A percentile compares a stretch with the other conserved stretches of the same genome.
phyloP scores from a whole-genome alignment of 2,329 filamentous ascomycete species.

The Microthyrium microscopicum region DNA sequence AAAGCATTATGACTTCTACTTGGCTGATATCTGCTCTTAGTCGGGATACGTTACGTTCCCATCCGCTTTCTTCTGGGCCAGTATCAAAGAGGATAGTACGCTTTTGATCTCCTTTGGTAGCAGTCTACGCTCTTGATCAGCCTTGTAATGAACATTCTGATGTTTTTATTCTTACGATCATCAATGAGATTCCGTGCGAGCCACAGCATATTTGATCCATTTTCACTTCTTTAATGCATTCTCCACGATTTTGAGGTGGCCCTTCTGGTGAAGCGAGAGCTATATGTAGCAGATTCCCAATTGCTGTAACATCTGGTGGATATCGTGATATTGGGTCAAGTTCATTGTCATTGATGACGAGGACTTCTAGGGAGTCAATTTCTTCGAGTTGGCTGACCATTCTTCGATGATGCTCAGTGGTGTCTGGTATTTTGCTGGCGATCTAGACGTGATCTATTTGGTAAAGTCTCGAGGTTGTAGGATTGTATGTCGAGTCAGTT shows the following conservation, averaged over 20 bases:
- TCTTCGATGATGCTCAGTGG: too few species aligned
- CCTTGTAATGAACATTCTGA: not conserved
- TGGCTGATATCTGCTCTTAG: constrained; percentile 25
- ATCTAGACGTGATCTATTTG: too few species aligned
- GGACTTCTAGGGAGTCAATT: constrained; percentile 30
- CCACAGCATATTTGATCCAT: constrained; percentile 37
- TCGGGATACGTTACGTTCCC: constrained; percentile 32
- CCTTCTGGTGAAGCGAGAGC: constrained; percentile 20
- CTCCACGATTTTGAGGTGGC: constrained; percentile 21
- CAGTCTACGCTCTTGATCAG: constrained; percentile 22
- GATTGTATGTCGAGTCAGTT: too few species aligned
- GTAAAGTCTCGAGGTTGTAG: too few species aligned
- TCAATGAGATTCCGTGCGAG: constrained; percentile 36
- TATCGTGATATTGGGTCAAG: constrained; percentile 35
- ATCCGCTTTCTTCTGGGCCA: constrained; percentile 34
- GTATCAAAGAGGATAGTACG: constrained; percentile 37
- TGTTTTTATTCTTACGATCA: constrained; percentile 24
- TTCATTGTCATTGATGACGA: constrained; percentile 38
- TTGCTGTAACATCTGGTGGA: constrained; percentile 25
- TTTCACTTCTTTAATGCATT: constrained; percentile 27
- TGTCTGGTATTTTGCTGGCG: too few species aligned
- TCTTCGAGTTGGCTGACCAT: too few species aligned
- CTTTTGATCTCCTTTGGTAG: constrained; percentile 25
- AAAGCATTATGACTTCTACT: constrained; percentile 33
- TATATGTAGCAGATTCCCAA: constrained; percentile 27